Evolutionary conservation across 1,139 yeast species (phyloP).

Genomic region (Cylindricascospora bacillispora): DNA sequence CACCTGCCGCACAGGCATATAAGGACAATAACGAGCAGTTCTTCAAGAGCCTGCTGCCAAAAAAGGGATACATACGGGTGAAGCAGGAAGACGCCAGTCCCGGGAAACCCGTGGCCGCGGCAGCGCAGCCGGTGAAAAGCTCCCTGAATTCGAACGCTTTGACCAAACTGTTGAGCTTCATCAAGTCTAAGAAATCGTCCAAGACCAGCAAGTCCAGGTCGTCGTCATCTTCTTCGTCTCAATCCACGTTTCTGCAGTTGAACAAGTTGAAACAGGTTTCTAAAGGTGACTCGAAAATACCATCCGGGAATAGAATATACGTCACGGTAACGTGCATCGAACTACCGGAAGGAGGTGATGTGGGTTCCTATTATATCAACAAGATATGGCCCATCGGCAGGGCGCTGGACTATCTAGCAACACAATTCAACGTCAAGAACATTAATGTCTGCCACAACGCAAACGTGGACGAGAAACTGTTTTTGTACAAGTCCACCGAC

Average conservation of each 20-base stretch:
- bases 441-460: constrained; percentile 29
- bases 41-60: constrained; percentile 40
- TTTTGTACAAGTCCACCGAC: constrained; percentile 23
- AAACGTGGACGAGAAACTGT: constrained; percentile 27
- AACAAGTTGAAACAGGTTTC: too few relatives aligned
- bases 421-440: constrained; percentile 40
- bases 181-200: neutral
- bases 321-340: constrained; percentile 45
- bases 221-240: too few relatives aligned
- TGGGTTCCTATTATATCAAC: constrained; percentile 20
- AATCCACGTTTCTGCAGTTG: too few relatives aligned
- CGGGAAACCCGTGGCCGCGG: too few relatives aligned
- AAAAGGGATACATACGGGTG: constrained; percentile 37
- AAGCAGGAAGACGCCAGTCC: too few relatives aligned
- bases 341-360: constrained; percentile 21
- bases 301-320: constrained; percentile 45
- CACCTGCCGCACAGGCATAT: constrained; percentile 2
- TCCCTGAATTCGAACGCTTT: constrained; percentile 6
- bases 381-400: constrained; percentile 62
- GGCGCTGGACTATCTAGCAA: constrained; percentile 57
- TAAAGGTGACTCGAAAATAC: constrained; percentile 60
- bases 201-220: constrained; percentile 6
- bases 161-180: constrained; percentile 1
- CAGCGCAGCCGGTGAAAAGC: constrained; percentile 1
- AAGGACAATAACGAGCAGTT: constrained; percentile 15